A percentile compares a stretch with the other conserved stretches of the same genome.
Conservation (phyloP, 176 grass and related monocot species). For the Paspalum notatum region DNA sequence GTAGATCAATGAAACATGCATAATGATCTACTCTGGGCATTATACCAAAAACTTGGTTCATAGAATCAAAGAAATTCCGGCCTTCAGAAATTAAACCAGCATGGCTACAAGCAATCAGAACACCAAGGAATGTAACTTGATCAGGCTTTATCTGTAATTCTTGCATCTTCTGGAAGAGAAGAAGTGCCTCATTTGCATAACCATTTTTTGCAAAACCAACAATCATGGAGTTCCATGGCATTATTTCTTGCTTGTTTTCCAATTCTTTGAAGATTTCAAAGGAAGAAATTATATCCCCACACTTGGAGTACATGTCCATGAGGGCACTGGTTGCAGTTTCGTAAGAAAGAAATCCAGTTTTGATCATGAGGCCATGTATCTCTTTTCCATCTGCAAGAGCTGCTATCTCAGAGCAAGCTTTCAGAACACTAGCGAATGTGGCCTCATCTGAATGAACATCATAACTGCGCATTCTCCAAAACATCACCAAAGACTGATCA, state of each 20-base stretch:
- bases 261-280: slow-evolving; percentile 60
- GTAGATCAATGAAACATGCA: slow-evolving; percentile 73
- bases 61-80: slow-evolving; percentile 53
- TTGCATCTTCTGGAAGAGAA: slow-evolving; percentile 65
- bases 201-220: slow-evolving; percentile 79
- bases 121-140: slow-evolving; percentile 66
- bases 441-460: slow-evolving; percentile 55
- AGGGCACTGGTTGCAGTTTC: slow-evolving; percentile 56
- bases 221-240: slow-evolving; percentile 77
- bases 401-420: slow-evolving; percentile 62
- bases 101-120: slow-evolving; percentile 67
- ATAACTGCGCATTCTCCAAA: slow-evolving; percentile 63
- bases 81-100: slow-evolving; percentile 62
- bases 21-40: slow-evolving; percentile 66
- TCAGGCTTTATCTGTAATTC: slow-evolving; percentile 55
- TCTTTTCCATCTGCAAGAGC: slow-evolving; percentile 53
- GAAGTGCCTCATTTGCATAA: slow-evolving; percentile 54
- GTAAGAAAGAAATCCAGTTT: slow-evolving; percentile 62
- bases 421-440: slow-evolving; percentile 70
- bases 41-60: slow-evolving; percentile 47
- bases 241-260: slow-evolving; percentile 56
- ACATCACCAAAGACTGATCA: slow-evolving; percentile 56
- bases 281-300: slow-evolving; percentile 62
- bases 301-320: slow-evolving; percentile 80
- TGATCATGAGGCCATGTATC: slow-evolving; percentile 60